phyloP scores from a whole-genome alignment of 495 filamentous ascomycete species.

The Aspergillus avenaceus region DNA sequence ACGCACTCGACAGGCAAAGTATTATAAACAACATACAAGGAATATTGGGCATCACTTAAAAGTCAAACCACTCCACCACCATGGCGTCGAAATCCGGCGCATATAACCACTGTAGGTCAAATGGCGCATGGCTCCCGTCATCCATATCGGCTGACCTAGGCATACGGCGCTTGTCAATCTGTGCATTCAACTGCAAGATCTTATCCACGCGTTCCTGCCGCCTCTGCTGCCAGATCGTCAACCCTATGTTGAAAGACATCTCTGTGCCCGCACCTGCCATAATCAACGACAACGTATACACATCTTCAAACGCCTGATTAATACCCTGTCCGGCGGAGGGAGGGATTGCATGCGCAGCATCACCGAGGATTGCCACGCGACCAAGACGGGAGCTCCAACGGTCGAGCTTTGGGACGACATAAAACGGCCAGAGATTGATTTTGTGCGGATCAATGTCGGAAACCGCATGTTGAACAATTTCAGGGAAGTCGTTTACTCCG shows the following conservation, averaged over 20 bases:
- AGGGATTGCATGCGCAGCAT: slow-evolving; percentile 47
- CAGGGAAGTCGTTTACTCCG: slow-evolving; percentile 26
- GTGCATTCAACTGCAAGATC: slow-evolving; percentile 24
- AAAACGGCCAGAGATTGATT: slow-evolving; percentile 41
- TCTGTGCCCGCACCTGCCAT: slow-evolving; percentile 5
- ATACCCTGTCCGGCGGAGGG: slow-evolving; percentile 42
- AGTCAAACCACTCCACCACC: slow-evolving; percentile 23
- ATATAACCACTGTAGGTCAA: slow-evolving; percentile 35
- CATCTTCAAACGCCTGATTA: slow-evolving; percentile 42
- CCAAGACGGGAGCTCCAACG: slow-evolving; percentile 29
- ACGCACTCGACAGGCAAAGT: too few relatives aligned
- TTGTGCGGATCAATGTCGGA: slow-evolving; percentile 20
- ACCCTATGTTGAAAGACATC: slow-evolving; percentile 2
- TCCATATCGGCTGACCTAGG: slow-evolving; percentile 11
- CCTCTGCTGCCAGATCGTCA: slow-evolving; percentile 28
- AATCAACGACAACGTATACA: slow-evolving; percentile 22
- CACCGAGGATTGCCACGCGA: slow-evolving; percentile 38
- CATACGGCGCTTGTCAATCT: slow-evolving; percentile 32
- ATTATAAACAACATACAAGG: too few relatives aligned
- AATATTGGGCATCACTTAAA: too few relatives aligned
- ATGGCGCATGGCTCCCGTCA: slow-evolving; percentile 25
- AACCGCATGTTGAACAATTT: slow-evolving; percentile 31
- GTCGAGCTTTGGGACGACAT: slow-evolving; percentile 33
- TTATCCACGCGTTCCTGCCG: slow-evolving; percentile 27
- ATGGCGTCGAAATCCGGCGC: slow-evolving; percentile 23